These are phyloP conservation scores for Salix purpurea DNA, from an alignment of 345 rosid genomes.

Conservation along the genomic window DNA sequence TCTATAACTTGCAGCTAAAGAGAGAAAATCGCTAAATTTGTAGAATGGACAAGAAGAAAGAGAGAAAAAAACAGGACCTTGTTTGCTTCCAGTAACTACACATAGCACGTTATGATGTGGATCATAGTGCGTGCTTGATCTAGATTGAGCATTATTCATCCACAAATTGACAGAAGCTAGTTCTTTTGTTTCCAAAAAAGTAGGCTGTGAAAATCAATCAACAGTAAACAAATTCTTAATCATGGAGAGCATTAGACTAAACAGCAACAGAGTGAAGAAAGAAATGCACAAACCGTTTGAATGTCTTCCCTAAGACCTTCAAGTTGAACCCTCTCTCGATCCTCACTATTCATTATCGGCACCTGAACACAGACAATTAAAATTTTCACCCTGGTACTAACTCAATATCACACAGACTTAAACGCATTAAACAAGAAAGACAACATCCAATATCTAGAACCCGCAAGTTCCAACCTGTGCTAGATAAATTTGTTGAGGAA, in stretches of 20 bases:
- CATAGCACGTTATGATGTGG: slow-evolving; percentile 88
- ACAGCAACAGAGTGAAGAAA: slow-evolving; percentile 2
- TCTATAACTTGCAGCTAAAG: not conserved
- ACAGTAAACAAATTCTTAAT: not conserved
- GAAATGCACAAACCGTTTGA: slow-evolving; percentile 37
- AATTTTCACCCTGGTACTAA: not conserved
- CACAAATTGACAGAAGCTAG: slow-evolving; percentile 77
- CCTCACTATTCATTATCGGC: slow-evolving; percentile 60
- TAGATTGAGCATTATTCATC: slow-evolving; percentile 77
- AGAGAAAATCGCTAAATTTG: not conserved
- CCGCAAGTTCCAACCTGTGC: slow-evolving; percentile 58
- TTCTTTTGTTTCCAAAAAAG: slow-evolving; percentile 46
- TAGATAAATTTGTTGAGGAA: slow-evolving; percentile 58
- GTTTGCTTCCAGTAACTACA: slow-evolving; percentile 67
- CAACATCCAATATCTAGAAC: not conserved
- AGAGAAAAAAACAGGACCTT: slow-evolving; percentile 44
- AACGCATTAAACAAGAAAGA: not conserved
- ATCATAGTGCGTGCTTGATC: slow-evolving; percentile 85
- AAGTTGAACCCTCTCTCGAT: slow-evolving; percentile 63
- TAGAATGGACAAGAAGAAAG: not conserved
- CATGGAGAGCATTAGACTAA: slow-evolving; percentile 13
- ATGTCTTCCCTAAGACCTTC: slow-evolving; percentile 61
- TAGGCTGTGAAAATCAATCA: slow-evolving; percentile 49
- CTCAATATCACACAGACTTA: not conserved
- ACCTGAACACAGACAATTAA: slow-evolving; percentile 35